These are phyloP conservation scores for Fusarium austroafricanum DNA, from an alignment of 2,329 filamentous ascomycete species.

Conservation along the genomic window DNA sequence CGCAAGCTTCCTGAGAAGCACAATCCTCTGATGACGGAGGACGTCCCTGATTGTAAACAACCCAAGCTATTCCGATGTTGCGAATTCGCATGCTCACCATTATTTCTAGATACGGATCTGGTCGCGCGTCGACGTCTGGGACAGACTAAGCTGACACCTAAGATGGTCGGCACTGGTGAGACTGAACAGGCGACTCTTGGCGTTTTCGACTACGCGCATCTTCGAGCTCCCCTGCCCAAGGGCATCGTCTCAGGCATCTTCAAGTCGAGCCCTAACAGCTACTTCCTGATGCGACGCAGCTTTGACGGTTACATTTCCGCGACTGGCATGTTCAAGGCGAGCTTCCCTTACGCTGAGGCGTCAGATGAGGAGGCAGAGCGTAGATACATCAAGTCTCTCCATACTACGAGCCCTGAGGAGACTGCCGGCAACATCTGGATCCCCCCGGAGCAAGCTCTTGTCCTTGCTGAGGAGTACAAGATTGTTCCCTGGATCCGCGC, in stretches of 20 bases:
- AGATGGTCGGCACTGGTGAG: constrained; percentile 80
- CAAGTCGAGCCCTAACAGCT: constrained; percentile 87
- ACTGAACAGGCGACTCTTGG: constrained; percentile 80
- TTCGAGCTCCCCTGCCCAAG: constrained; percentile 91
- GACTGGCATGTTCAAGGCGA: constrained; percentile 93
- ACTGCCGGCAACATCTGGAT: constrained; percentile 98
- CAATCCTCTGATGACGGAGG: constrained; percentile 75
- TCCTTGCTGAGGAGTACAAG: constrained; percentile 86
- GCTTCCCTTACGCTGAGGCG: constrained; percentile 80
- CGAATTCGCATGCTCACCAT: constrained; percentile 42
- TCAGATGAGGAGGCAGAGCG: constrained; percentile 81
- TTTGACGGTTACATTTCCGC: constrained; percentile 86
- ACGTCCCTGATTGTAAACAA: constrained; percentile 70
- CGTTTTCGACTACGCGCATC: constrained; percentile 94
- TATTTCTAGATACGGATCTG: constrained; percentile 73
- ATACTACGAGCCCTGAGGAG: constrained; percentile 87
- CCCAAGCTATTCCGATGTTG: constrained; percentile 13
- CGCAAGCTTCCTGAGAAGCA: constrained; percentile 68
- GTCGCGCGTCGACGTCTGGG: constrained; percentile 88
- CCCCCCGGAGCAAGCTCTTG: constrained; percentile 81
- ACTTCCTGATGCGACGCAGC: constrained; percentile 95
- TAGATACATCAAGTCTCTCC: constrained; percentile 84
- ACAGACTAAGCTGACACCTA: constrained; percentile 89
- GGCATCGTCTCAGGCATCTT: constrained; percentile 95
- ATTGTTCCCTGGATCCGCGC: constrained; percentile 90